Conservation (phyloP, 2,329 filamentous ascomycete species). For the Paecilomyces sp. region DNA sequence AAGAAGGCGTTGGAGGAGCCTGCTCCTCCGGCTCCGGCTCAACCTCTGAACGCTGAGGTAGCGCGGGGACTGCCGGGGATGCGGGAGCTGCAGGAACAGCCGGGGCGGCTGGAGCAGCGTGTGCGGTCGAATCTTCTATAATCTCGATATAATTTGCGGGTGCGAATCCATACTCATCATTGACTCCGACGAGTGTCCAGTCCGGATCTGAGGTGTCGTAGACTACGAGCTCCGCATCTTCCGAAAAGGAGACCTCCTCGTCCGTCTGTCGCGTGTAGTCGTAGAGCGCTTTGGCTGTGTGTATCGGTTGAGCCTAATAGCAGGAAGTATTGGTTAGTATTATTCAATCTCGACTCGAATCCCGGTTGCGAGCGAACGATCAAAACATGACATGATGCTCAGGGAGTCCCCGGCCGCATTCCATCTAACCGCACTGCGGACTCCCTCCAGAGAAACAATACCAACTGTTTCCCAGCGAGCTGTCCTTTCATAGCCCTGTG, state of each 20-base stretch:
- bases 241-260: constrained; percentile 91
- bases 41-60: constrained; percentile 24
- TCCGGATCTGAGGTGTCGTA: constrained; percentile 90
- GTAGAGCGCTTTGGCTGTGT: constrained; percentile 84
- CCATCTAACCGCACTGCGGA: background rate
- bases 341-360: background rate
- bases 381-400: background rate
- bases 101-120: constrained; percentile 16
- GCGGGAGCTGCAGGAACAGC: constrained; percentile 29
- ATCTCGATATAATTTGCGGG: constrained; percentile 94
- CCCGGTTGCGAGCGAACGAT: background rate
- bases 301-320: constrained; percentile 54
- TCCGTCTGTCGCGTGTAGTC: constrained; percentile 97
- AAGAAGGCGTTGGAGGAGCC: constrained; percentile 13
- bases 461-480: background rate
- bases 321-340: background rate
- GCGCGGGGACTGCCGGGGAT: constrained; percentile 35
- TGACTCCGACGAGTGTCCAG: constrained; percentile 86
- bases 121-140: constrained; percentile 27
- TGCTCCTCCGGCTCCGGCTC: constrained; percentile 14
- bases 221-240: constrained; percentile 75
- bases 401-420: background rate
- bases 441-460: background rate
- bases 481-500: background rate
- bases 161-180: constrained; percentile 86